Conservation (phyloP, 495 filamentous ascomycete genomes). For the Cryomyces minteri region DNA sequence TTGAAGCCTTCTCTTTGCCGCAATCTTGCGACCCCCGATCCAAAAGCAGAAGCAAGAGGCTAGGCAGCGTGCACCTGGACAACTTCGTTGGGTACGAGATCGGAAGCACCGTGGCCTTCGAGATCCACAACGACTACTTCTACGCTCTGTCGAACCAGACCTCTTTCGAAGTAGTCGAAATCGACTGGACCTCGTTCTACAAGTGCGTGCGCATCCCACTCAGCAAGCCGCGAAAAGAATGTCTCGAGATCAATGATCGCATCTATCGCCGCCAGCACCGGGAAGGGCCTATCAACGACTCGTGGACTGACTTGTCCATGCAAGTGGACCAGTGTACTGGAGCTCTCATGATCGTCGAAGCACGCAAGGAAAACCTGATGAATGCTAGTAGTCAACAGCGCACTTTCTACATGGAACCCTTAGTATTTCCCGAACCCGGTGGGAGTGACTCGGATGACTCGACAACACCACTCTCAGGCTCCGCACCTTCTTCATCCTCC, state of each 20-base stretch:
- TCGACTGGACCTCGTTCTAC: conserved; percentile 55
- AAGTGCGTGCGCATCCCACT: conserved; percentile 44
- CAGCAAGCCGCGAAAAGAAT: conserved; percentile 15
- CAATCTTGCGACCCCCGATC: conserved; percentile 17
- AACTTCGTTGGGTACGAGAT: conserved; percentile 44
- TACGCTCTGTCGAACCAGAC: conserved; percentile 55
- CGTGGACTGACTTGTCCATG: conserved; percentile 51
- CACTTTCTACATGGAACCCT: conserved; percentile 46
- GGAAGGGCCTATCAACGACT: conserved; percentile 62
- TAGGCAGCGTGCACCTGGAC: conserved; percentile 25
- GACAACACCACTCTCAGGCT: background rate
- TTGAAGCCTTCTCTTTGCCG: conserved; percentile 18
- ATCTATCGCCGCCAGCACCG: conserved; percentile 50
- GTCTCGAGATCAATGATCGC: conserved; percentile 17
- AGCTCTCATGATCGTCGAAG: conserved; percentile 44
- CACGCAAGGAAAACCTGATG: conserved; percentile 49
- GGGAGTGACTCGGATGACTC: too few relatives aligned
- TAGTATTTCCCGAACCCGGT: conserved; percentile 22
- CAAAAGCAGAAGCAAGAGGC: conserved; percentile 17
- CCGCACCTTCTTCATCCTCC: conserved; percentile 3
- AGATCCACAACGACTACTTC: conserved; percentile 47
- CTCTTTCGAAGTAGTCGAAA: conserved; percentile 41
- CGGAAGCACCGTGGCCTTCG: conserved; percentile 50
- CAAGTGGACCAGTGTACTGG: conserved; percentile 43
- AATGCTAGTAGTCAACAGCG: conserved; percentile 41